phyloP scores from a whole-genome alignment of 208 protist species.

The Crithidia thermophila region DNA sequence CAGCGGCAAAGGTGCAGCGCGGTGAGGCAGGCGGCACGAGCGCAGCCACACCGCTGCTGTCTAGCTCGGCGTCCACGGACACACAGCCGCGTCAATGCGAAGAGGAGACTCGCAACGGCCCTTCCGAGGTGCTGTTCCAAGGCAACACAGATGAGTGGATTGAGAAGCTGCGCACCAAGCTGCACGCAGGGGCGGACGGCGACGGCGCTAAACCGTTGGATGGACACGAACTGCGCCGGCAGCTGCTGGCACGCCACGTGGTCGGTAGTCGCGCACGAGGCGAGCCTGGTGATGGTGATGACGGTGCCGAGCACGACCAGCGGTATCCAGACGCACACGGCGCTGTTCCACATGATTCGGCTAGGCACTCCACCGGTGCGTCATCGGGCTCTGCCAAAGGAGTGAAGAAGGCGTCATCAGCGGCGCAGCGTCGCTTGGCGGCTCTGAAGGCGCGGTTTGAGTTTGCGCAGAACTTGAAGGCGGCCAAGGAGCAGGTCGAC shows the following conservation, averaged over 20 bases:
- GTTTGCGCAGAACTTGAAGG: conserved; percentile 54
- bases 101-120: neutral
- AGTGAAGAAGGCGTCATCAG: conserved; percentile 6
- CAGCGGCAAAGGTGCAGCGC: conserved; percentile 16
- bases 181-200: conserved; percentile 36
- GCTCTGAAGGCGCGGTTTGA: conserved; percentile 83
- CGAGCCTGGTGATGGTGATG: conserved; percentile 7
- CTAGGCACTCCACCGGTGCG: neutral
- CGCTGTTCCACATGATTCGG: neutral
- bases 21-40: conserved; percentile 2
- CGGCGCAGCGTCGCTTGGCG: conserved; percentile 53
- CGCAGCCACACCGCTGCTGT: neutral
- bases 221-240: conserved; percentile 63
- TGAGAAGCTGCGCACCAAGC: conserved; percentile 38
- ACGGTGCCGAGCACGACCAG: neutral
- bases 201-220: conserved; percentile 35
- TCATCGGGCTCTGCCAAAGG: neutral
- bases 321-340: too few relatives aligned
- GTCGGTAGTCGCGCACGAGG: conserved; percentile 43
- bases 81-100: neutral
- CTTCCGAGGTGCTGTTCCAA: neutral
- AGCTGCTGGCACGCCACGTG: conserved; percentile 47
- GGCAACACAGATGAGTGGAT: conserved; percentile 57
- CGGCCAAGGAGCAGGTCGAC: conserved; percentile 17
- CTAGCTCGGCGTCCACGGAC: neutral